phyloP scores from a whole-genome alignment of 73 alveolate genomes.

The Halteria grandinella region DNA sequence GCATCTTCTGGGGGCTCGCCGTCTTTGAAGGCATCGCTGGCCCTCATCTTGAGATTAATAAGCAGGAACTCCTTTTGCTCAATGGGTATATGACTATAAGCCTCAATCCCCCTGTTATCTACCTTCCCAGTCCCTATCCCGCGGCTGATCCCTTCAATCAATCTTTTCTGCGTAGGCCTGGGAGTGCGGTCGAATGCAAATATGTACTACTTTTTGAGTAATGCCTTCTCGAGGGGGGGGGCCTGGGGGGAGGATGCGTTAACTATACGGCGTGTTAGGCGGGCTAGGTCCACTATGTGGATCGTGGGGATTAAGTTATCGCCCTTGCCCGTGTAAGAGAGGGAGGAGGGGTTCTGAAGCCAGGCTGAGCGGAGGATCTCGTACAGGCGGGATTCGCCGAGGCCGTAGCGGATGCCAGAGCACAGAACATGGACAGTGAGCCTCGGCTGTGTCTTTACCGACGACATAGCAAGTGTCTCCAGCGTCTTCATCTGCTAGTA shows the following conservation, averaged over 20 bases:
- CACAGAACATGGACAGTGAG: slow-evolving; percentile 90
- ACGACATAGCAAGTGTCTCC: slow-evolving; percentile 89
- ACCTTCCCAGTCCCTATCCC: slow-evolving; percentile 96
- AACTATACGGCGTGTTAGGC: slow-evolving; percentile 83
- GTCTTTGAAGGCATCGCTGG: slow-evolving; percentile 76
- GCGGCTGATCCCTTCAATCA: slow-evolving; percentile 87
- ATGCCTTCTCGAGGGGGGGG: slow-evolving; percentile 83
- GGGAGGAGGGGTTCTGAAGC: slow-evolving; percentile 51
- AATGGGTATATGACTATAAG: not conserved
- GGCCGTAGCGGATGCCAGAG: slow-evolving; percentile 95
- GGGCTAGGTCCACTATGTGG: slow-evolving; percentile 92
- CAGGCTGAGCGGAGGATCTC: slow-evolving; percentile 74
- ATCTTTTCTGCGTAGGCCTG: slow-evolving; percentile 89
- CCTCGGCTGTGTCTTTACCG: slow-evolving; percentile 89
- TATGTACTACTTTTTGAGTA: slow-evolving; percentile 89
- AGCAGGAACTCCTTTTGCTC: slow-evolving; percentile 56
- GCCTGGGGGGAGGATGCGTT: slow-evolving; percentile 86
- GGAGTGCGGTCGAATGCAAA: slow-evolving; percentile 95
- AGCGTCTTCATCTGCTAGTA: slow-evolving; percentile 85
- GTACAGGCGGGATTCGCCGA: slow-evolving; percentile 81
- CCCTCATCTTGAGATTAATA: slow-evolving; percentile 72
- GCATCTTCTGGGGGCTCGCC: slow-evolving; percentile 86
- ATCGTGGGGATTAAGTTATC: slow-evolving; percentile 92
- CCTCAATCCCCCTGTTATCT: slow-evolving; percentile 35
- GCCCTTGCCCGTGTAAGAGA: slow-evolving; percentile 68